Evolutionary conservation across 306 rosid species (phyloP).

Genomic region (Argentina anserina): DNA sequence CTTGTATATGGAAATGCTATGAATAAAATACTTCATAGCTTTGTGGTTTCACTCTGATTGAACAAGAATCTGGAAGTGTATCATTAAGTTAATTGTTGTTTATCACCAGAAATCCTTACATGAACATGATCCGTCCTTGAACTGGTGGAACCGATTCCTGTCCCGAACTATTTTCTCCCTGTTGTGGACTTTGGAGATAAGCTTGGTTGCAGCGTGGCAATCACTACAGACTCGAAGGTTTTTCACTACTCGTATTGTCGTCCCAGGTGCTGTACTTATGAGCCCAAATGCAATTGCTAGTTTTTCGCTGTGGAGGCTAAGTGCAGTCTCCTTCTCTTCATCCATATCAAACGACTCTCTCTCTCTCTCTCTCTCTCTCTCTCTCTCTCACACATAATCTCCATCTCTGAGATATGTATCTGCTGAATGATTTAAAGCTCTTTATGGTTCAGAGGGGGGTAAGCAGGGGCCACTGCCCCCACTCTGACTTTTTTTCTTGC

Average conservation of each 20-base stretch:
- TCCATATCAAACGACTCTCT: constrained; percentile 21
- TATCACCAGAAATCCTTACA: constrained; percentile 31
- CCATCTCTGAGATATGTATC: too few relatives aligned
- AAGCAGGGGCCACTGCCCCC: too few relatives aligned
- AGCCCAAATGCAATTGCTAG: constrained; percentile 33
- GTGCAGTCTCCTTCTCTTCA: constrained; percentile 33
- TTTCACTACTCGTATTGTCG: constrained; percentile 25
- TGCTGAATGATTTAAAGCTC: too few relatives aligned
- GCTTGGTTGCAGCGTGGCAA: constrained; percentile 25
- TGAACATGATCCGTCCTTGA: constrained; percentile 27
- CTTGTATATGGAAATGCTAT: neutral
- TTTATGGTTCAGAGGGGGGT: too few relatives aligned
- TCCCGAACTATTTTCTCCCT: constrained; percentile 23
- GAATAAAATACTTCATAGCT: neutral
- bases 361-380: constrained; percentile 15
- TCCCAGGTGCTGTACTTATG: constrained; percentile 25
- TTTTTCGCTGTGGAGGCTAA: constrained; percentile 30
- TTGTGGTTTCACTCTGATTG: neutral
- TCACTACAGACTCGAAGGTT: constrained; percentile 29
- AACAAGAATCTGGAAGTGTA: neutral
- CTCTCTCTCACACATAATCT: too few relatives aligned
- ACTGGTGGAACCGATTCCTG: constrained; percentile 14
- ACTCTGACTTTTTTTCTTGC: too few relatives aligned
- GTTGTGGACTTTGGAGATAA: constrained; percentile 22
- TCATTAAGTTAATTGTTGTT: neutral